Percentiles rank a stretch among this genome's conserved stretches.
These are phyloP conservation scores for Mimosa bimucronata DNA, from an alignment of 306 rosid genomes.

Conservation along the genomic window DNA sequence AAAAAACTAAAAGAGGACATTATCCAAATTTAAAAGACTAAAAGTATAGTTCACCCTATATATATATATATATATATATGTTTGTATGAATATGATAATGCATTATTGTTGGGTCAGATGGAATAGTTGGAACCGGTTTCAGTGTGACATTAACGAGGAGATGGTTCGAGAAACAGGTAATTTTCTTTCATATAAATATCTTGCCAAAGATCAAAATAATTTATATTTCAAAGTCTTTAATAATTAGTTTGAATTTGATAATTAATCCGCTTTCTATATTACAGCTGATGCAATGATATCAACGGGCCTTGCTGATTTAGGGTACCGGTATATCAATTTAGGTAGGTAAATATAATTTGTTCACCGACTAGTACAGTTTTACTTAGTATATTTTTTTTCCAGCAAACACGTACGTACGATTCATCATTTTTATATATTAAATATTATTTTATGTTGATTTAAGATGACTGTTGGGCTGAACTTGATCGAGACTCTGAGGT, in stretches of 20 bases:
- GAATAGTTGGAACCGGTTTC: slow-evolving; percentile 86
- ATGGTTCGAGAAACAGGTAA: slow-evolving; percentile 72
- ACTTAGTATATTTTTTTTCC: neutral
- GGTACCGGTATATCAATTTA: slow-evolving; percentile 68
- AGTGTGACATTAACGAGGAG: slow-evolving; percentile 57
- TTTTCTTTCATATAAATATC: neutral
- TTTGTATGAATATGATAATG: too few relatives aligned
- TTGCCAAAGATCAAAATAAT: too few relatives aligned
- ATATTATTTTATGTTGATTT: neutral
- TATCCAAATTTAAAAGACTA: too few relatives aligned
- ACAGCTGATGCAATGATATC: slow-evolving; percentile 72
- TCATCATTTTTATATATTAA: neutral
- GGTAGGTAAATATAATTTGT: slow-evolving; percentile 42
- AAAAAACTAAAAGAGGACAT: too few relatives aligned
- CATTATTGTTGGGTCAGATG: slow-evolving; percentile 37
- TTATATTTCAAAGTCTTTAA: too few relatives aligned
- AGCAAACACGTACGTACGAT: too few relatives aligned
- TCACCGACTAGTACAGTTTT: neutral
- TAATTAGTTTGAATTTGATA: too few relatives aligned
- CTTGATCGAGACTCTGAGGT: slow-evolving; percentile 65
- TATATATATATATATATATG: too few relatives aligned
- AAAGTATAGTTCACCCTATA: too few relatives aligned
- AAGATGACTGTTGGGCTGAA: slow-evolving; percentile 89
- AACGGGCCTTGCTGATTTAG: slow-evolving; percentile 68
- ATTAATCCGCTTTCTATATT: too few relatives aligned